Evolutionary conservation across 2,329 filamentous ascomycete genomes (phyloP).

Genomic region (Neonectria magnoliae): DNA sequence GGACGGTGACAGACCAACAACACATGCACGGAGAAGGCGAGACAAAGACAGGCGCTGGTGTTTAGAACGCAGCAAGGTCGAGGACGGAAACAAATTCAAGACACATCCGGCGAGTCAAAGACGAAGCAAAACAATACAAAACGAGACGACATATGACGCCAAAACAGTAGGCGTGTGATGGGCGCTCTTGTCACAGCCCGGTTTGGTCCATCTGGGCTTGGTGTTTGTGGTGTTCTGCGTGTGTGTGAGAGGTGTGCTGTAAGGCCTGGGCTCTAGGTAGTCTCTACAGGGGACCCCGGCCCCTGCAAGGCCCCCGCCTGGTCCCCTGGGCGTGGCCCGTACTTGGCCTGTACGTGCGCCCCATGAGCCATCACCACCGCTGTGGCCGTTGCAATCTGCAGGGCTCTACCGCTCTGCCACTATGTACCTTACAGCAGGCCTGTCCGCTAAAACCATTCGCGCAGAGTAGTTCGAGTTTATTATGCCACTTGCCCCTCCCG

Average conservation of each 20-base stretch:
- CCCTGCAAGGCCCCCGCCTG: constrained; percentile 14
- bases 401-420: constrained; percentile 12
- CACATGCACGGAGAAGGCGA: background rate
- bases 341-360: background rate
- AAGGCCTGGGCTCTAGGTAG: constrained; percentile 25
- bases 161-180: constrained; percentile 26
- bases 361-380: constrained; percentile 40
- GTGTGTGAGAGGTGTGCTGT: background rate
- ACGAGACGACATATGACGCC: constrained; percentile 2
- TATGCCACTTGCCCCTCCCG: constrained; percentile 40
- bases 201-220: constrained; percentile 22
- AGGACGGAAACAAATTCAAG: background rate
- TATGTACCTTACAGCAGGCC: constrained; percentile 22
- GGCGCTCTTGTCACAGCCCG: constrained; percentile 14
- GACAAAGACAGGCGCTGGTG: background rate
- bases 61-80: background rate
- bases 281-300: constrained; percentile 4
- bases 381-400: constrained; percentile 44
- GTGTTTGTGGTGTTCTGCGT: constrained; percentile 9
- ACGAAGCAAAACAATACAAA: constrained; percentile 5
- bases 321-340: constrained; percentile 21
- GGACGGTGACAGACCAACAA: background rate
- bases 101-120: constrained; percentile 12
- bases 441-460: constrained; percentile 5
- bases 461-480: constrained; percentile 28